Evolutionary conservation across 805 yeast genomes (phyloP).

Genomic region (Saturnispora serradocipensis): DNA sequence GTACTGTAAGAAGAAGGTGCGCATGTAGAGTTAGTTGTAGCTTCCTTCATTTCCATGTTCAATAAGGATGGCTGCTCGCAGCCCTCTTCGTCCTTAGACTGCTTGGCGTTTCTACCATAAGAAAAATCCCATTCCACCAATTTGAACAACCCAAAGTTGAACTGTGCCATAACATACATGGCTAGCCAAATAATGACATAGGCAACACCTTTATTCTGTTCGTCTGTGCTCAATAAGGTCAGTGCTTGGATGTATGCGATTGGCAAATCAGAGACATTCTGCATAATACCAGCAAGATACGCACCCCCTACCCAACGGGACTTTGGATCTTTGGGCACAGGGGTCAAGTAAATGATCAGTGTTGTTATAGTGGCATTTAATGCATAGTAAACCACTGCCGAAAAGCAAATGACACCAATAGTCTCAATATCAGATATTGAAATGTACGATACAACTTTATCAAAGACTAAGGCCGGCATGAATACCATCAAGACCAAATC

Average conservation of each 20-base stretch:
- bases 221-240: slow-evolving; percentile 30
- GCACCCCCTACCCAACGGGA: slow-evolving; percentile 64
- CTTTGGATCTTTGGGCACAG: slow-evolving; percentile 39
- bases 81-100: not conserved
- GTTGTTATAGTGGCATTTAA: slow-evolving; percentile 42
- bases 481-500: slow-evolving; percentile 53
- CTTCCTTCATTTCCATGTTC: not conserved
- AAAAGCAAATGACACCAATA: slow-evolving; percentile 53
- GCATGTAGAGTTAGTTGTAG: not conserved
- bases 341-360: slow-evolving; percentile 25
- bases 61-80: not conserved
- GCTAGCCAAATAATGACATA: slow-evolving; percentile 51
- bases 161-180: slow-evolving; percentile 42
- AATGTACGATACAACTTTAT: slow-evolving; percentile 52
- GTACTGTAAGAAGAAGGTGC: not conserved
- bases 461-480: slow-evolving; percentile 58
- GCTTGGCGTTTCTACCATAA: slow-evolving; percentile 16
- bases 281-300: slow-evolving; percentile 59
- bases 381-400: slow-evolving; percentile 41
- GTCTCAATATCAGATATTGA: slow-evolving; percentile 57
- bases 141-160: slow-evolving; percentile 43
- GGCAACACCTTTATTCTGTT: slow-evolving; percentile 34
- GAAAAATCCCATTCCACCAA: slow-evolving; percentile 44
- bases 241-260: slow-evolving; percentile 67
- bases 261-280: slow-evolving; percentile 69